These are phyloP conservation scores for Adenanthera pavonina DNA, from an alignment of 306 rosid genomes.

Conservation along the genomic window DNA sequence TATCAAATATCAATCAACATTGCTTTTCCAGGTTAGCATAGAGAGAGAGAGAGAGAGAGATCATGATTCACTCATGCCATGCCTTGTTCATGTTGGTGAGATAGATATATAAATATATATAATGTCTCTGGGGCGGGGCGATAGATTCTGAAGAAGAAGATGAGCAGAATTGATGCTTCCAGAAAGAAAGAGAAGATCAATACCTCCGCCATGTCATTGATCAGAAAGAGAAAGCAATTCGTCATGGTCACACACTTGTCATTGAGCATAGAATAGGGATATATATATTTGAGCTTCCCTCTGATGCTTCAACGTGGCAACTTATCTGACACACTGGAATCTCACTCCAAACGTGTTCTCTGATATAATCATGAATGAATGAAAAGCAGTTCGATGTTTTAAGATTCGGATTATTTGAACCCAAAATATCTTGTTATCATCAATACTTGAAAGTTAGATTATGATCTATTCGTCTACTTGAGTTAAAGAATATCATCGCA, in stretches of 20 bases:
- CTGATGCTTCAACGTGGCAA: constrained; percentile 45
- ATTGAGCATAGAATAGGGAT: neutral
- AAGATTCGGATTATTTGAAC: constrained; percentile 37
- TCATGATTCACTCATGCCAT: neutral
- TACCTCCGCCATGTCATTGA: constrained; percentile 45
- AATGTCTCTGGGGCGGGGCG: neutral
- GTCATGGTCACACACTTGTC: no score
- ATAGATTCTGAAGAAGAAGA: constrained; percentile 58
- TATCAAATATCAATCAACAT: neutral
- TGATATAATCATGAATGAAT: constrained; percentile 1
- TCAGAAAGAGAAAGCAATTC: constrained; percentile 43
- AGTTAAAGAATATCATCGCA: no score
- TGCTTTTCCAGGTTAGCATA: no score
- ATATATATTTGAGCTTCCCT: neutral
- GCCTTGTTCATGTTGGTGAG: constrained; percentile 6
- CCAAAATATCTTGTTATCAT: neutral
- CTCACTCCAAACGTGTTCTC: constrained; percentile 17
- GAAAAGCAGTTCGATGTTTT: constrained; percentile 23
- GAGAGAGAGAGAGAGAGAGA: no score
- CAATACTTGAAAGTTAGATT: no score
- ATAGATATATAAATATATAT: no score
- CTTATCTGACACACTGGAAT: constrained; percentile 32
- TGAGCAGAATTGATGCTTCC: constrained; percentile 65
- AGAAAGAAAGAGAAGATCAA: constrained; percentile 38
- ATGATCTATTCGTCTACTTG: no score